Conservation (phyloP, 257 asterid genomes). For the Solanum pinnatisectum region DNA sequence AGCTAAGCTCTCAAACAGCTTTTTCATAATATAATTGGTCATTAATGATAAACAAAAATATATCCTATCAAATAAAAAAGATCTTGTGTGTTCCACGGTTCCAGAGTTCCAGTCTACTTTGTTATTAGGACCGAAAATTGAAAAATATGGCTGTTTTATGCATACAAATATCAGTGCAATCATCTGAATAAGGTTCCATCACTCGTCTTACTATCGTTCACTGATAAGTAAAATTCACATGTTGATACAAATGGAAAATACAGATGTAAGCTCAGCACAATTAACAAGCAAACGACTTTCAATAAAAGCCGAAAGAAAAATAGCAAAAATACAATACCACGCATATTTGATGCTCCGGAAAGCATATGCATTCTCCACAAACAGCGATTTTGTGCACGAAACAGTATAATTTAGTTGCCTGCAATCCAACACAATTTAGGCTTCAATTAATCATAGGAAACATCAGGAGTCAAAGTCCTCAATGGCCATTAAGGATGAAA, state of each 20-base stretch:
- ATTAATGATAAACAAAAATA: not conserved
- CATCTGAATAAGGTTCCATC: not conserved
- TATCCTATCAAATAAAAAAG: not conserved
- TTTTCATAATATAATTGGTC: not conserved
- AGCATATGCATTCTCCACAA: conserved; percentile 95
- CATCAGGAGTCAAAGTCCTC: not conserved
- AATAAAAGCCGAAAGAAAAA: not conserved
- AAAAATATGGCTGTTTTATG: not conserved
- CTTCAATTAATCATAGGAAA: not conserved
- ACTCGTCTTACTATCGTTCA: not conserved
- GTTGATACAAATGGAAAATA: not conserved
- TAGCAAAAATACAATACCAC: conserved; percentile 51
- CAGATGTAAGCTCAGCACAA: not conserved
- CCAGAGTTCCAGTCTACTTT: not conserved
- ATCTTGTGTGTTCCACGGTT: not conserved
- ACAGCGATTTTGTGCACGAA: conserved; percentile 97
- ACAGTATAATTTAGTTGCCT: conserved; percentile 97
- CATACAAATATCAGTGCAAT: not conserved
- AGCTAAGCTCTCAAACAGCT: not conserved
- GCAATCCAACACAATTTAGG: conserved; percentile 9
- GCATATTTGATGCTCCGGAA: conserved; percentile 85
- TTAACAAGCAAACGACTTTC: not conserved
- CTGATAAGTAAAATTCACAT: not conserved
- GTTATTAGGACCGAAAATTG: not conserved
- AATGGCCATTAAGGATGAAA: not conserved